Conservation (phyloP, 352 stramenopile genomes). For the Globisporangium barbulae region DNA sequence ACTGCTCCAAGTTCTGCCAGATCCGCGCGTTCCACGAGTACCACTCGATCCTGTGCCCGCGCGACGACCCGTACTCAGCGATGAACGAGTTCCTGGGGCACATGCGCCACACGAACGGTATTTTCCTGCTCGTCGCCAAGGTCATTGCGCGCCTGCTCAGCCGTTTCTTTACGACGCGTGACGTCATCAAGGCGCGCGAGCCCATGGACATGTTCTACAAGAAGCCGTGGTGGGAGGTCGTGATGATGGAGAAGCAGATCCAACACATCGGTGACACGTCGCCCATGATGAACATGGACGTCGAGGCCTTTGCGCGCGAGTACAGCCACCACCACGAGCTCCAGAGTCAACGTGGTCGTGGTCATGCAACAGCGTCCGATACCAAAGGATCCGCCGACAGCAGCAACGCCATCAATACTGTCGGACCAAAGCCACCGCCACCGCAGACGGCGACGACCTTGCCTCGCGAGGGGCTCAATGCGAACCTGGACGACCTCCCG, state of each 20-base stretch:
- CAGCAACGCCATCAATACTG: background rate
- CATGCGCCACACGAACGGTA: constrained; percentile 88
- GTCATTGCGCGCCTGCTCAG: constrained; percentile 75
- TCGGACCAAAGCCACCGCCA: background rate
- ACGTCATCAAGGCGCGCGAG: constrained; percentile 54
- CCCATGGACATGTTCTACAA: constrained; percentile 90
- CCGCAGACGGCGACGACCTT: background rate
- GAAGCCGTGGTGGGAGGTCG: constrained; percentile 88
- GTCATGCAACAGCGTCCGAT: background rate
- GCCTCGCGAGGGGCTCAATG: background rate
- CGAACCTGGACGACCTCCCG: background rate
- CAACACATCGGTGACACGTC: background rate
- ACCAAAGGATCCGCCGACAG: background rate
- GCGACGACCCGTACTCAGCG: constrained; percentile 50
- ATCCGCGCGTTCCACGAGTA: constrained; percentile 64
- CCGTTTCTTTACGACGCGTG: constrained; percentile 47
- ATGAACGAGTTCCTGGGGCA: constrained; percentile 69
- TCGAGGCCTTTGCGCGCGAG: constrained; percentile 9
- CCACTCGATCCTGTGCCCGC: constrained; percentile 75
- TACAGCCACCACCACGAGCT: background rate
- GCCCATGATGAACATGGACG: background rate
- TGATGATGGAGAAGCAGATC: constrained; percentile 26
- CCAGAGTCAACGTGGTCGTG: constrained; percentile 2
- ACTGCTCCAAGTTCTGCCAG: constrained; percentile 82
- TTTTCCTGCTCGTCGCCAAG: constrained; percentile 87